Conservation (phyloP, 306 rosid genomes). For the Malus sieversii region DNA sequence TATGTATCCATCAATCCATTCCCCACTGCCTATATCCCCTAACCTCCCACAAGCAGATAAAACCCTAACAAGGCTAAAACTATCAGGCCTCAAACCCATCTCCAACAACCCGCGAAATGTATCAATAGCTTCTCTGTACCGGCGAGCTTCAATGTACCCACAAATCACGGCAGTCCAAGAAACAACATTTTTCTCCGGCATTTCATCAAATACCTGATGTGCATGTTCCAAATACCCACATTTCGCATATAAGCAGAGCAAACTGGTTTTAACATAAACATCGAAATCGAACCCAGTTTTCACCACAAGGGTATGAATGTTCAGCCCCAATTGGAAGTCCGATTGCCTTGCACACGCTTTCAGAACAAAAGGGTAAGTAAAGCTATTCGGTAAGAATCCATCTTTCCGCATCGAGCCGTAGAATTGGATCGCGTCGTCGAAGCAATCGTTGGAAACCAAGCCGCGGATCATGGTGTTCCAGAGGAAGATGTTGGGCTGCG, state of each 20-base stretch:
- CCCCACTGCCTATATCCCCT: conserved; percentile 48
- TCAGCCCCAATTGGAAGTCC: conserved; percentile 30
- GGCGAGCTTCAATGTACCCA: conserved; percentile 38
- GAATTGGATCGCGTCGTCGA: conserved; percentile 28
- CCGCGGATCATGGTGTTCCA: conserved; percentile 67
- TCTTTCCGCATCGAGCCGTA: conserved; percentile 36
- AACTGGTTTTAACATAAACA: conserved; percentile 52
- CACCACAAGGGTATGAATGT: conserved; percentile 43
- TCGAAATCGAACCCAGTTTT: conserved; percentile 51
- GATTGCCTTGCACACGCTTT: conserved; percentile 54
- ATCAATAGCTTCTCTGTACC: conserved; percentile 38
- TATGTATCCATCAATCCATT: conserved; percentile 55
- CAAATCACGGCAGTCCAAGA: conserved; percentile 64
- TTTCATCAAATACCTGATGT: conserved; percentile 49
- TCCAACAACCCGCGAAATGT: conserved; percentile 41
- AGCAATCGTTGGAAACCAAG: conserved; percentile 41
- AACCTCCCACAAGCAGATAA: conserved; percentile 41
- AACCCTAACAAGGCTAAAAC: conserved; percentile 44
- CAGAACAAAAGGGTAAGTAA: conserved; percentile 54
- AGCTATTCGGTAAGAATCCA: conserved; percentile 33
- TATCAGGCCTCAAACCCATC: conserved; percentile 62
- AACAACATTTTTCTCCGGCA: conserved; percentile 47
- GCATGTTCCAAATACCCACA: conserved; percentile 36
- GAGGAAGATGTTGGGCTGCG: conserved; percentile 34
- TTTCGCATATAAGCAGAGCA: conserved; percentile 40